Evolutionary conservation across 2,329 filamentous ascomycete genomes (phyloP), one percentile per base, ranked within the genome.

Genomic region (Chalara sp.): DNA sequence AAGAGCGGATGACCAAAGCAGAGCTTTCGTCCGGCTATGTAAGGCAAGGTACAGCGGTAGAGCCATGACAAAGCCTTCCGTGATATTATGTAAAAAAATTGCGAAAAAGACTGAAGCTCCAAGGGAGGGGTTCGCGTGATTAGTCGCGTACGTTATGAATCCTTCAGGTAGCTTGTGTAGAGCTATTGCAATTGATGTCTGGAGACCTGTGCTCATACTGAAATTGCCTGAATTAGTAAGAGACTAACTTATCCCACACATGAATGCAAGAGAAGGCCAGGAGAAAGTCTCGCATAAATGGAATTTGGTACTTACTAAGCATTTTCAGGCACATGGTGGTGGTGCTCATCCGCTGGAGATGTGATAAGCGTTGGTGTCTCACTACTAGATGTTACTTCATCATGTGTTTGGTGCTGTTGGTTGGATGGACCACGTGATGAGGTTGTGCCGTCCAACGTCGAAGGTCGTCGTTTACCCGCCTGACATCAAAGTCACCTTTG

Each of bases 11-110:
- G 87, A 85, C 83, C 89, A 95, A 53, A 87, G 69, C 72, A 97
- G 93, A 13, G 93, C 92, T 61, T 84, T 86, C 64, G 81, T 72
- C 44, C 90, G 85, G 52, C 84, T 92, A 55, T 85, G 80, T 32
- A 96, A 80, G 1, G 93, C 93, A 62, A 99, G 87, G 68, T 95
- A 99, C 0, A 99, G 76, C 0, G 93, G 93, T 1, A 99, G 72
- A 0, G 90, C 89, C 78, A 99, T 86, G 55, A 91, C 89, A 65
- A 97, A 97, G 1, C 93, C 93, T 71, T 99, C 93, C 31, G 89
- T 91, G 63, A 99, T 95, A 71, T 97, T 99, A 76, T 99, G 93
- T 53, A 99, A 92, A 65, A 96, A 96, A 6, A 99, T 79, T 0
- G 93, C 92, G 68, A 97, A 80, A 71, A 99, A 99, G 49, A 99